Percentiles rank a stretch among this genome's conserved stretches.
Conservation (phyloP, 345 rosid genomes). For the Salix exigua region DNA sequence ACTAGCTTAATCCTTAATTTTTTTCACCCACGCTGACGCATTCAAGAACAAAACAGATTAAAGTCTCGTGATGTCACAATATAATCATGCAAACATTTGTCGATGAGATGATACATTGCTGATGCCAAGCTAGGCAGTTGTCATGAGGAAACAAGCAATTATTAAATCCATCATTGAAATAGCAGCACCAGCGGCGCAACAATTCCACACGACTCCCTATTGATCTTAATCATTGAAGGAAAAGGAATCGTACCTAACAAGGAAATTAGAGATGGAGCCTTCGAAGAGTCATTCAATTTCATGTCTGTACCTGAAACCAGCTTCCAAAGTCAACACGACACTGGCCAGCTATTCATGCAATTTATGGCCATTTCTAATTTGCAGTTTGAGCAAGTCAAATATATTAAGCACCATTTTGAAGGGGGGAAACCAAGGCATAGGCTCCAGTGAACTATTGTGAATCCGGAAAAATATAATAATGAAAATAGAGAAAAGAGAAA, state of each 20-base stretch:
- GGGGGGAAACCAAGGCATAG: neutral
- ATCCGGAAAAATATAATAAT: neutral
- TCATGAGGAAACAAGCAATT: neutral
- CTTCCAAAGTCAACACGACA: conserved; percentile 11
- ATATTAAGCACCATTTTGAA: neutral
- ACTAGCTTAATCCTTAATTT: neutral
- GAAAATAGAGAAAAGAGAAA: neutral
- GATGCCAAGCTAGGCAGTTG: neutral
- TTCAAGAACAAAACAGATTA: neutral
- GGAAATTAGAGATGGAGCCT: conserved; percentile 72
- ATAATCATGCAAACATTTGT: neutral
- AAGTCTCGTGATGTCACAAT: neutral
- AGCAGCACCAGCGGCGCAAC: neutral
- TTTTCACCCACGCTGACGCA: neutral
- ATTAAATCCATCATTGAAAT: neutral
- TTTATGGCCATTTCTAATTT: neutral
- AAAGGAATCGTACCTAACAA: conserved; percentile 58
- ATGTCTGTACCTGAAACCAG: conserved; percentile 50
- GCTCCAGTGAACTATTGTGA: neutral
- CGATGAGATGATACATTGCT: neutral
- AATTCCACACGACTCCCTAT: neutral
- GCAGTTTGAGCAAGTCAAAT: neutral
- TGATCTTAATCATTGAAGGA: neutral
- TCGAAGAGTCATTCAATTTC: conserved; percentile 57
- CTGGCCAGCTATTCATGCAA: neutral